Evolutionary conservation across 2,329 filamentous ascomycete species (phyloP), one percentile per base, ranked within the genome.

Genomic region (Botryotinia convoluta): DNA sequence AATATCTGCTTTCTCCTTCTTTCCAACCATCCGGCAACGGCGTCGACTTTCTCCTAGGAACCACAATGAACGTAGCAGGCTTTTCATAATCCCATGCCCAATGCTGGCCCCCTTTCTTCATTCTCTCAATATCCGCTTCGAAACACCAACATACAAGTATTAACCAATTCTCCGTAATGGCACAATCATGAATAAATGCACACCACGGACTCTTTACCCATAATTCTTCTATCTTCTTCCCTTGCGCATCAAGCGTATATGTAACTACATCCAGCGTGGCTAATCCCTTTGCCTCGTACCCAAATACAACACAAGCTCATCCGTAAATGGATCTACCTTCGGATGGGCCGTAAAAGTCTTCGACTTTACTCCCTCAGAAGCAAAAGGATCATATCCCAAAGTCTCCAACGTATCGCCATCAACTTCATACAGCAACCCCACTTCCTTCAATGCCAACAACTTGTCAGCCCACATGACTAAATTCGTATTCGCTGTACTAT

Each of bases 401-500:
- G 87, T 85, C 7, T 82, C 82, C 37, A 87, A 83, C 0, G 87
- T 84, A 18, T 84, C 80, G 0, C 81, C 79, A 67, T 88, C 82
- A 59, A 86, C 82, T 0, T 85, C 84, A 74, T 83, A 87, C 0
- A 87, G 87, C 1, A 85, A 87, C 4, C 85, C 83, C 32, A 84
- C 83, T 4, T 87, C 84, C 75, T 90, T 90, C 59, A 82, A 82
- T 0, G 87, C 87, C 9, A 89, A 81, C 69, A 89, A 76, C 59
- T 86, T 83, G 0, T 86, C 87, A 10, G 85, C 81, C 84, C 86
- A 90, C 76, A 86, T 87, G 0, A 87, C 82, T 26, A 90, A 81
- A 69, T 90, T 90, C 1, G 88, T 90, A 75, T 90, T 90, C 14
- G 63, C 63, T 6, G 63, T 67, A 51, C 63, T 51, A n/a, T 67